Evolutionary conservation across 139 green algal genomes (phyloP).

Genomic region (Tetradesmus lagerheimii): DNA sequence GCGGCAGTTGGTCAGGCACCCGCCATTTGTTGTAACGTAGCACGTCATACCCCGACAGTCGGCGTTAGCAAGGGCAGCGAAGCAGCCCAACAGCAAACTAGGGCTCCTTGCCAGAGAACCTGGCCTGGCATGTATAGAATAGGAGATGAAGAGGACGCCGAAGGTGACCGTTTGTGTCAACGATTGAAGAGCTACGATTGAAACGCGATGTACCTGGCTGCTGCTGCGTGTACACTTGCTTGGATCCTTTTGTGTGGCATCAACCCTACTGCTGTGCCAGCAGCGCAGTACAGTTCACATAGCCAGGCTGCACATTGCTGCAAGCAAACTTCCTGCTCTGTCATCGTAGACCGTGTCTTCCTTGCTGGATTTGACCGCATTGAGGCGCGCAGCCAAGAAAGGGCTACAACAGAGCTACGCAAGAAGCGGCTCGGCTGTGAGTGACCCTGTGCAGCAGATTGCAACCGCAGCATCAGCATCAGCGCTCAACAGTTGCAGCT

Average conservation of each 20-base stretch:
- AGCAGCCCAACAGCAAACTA: not conserved
- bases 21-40: not conserved
- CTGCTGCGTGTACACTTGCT: not conserved
- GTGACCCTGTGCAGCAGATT: not conserved
- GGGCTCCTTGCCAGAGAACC: not conserved
- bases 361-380: constrained; percentile 47
- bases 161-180: not conserved
- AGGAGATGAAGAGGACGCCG: constrained; percentile 27
- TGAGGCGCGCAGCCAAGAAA: not conserved
- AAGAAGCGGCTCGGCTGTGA: constrained; percentile 18
- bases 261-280: not conserved
- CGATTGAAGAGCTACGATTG: not conserved
- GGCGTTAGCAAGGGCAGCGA: not conserved
- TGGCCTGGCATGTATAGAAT: constrained; percentile 33
- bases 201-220: not conserved
- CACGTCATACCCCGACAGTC: not conserved
- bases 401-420: not conserved
- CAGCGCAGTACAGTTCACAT: not conserved
- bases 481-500: not conserved
- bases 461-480: not conserved
- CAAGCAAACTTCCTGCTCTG: not conserved
- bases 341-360: constrained; percentile 18
- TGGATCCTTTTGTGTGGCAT: not conserved
- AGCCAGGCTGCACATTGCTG: not conserved
- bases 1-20: not conserved